These are phyloP conservation scores for Lactarius pseudohatsudake DNA, from an alignment of 768 basidiomycete species.

Conservation along the genomic window DNA sequence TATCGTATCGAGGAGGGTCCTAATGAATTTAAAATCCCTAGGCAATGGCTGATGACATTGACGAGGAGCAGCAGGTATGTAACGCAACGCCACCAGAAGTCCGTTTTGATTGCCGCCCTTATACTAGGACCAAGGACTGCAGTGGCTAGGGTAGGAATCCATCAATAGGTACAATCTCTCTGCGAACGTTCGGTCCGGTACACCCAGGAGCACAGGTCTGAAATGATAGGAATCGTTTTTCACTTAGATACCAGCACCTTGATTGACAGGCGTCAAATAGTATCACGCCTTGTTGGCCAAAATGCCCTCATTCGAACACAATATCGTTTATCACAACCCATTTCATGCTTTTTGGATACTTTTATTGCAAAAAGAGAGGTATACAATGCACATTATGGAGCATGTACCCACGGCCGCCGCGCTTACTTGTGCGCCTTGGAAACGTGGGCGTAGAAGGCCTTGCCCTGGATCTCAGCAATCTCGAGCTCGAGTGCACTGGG, in stretches of 20 bases:
- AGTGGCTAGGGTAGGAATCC: neutral
- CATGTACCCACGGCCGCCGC: neutral
- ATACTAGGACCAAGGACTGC: no score
- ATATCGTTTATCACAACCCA: neutral
- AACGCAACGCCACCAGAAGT: no score
- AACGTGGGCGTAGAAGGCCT: constrained; percentile 47
- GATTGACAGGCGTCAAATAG: neutral
- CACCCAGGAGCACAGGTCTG: neutral
- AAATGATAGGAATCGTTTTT: neutral
- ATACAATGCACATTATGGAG: neutral
- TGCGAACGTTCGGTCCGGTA: no score
- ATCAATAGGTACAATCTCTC: neutral
- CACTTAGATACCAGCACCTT: neutral
- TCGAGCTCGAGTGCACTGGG: constrained; percentile 52
- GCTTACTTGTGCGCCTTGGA: constrained; percentile 35
- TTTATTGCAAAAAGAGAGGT: neutral
- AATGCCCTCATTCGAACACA: neutral
- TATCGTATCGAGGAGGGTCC: neutral
- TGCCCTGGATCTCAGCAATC: constrained; percentile 53
- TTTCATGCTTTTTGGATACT: neutral
- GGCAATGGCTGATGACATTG: neutral
- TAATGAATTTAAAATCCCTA: neutral
- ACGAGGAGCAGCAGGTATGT: neutral
- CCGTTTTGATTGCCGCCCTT: no score
- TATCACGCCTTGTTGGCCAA: neutral